A percentile compares a stretch with the other conserved stretches of the same genome.
Evolutionary conservation across 2,329 filamentous ascomycete genomes (phyloP).

Genomic region (Magnaporthales sp.): DNA sequence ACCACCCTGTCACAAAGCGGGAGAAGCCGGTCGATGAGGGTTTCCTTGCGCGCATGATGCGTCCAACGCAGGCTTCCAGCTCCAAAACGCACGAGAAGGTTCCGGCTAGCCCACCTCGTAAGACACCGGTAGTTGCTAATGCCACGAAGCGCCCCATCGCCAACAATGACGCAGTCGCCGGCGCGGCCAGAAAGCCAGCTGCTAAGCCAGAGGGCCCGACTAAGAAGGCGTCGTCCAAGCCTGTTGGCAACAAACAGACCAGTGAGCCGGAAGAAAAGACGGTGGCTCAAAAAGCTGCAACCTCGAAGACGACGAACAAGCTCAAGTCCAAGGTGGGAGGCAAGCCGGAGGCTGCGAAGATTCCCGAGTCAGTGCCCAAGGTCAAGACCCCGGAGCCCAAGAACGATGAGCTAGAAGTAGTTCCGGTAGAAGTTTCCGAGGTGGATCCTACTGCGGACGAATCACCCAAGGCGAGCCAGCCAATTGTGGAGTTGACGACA

Average conservation of each 20-base stretch:
- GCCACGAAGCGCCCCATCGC: slow-evolving; percentile 5
- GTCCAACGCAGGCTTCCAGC: slow-evolving; percentile 61
- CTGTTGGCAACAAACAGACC: background rate
- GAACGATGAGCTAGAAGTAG: background rate
- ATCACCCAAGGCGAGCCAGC: background rate
- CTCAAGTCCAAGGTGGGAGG: slow-evolving; percentile 17
- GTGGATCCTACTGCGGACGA: background rate
- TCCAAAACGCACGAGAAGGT: slow-evolving; percentile 59
- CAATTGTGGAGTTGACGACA: background rate
- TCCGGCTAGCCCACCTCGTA: slow-evolving; percentile 37
- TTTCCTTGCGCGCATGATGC: slow-evolving; percentile 76
- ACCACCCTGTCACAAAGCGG: slow-evolving; percentile 36
- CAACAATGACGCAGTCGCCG: background rate
- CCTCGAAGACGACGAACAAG: slow-evolving; percentile 23
- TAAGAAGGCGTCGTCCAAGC: slow-evolving; percentile 9
- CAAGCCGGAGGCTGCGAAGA: slow-evolving; percentile 17
- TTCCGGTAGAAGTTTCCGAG: background rate
- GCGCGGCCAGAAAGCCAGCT: slow-evolving; percentile 14
- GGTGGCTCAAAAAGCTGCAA: slow-evolving; percentile 11
- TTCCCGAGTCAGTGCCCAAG: slow-evolving; percentile 8
- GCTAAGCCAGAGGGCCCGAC: slow-evolving; percentile 7
- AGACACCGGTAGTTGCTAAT: slow-evolving; percentile 13
- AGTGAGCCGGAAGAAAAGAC: slow-evolving; percentile 6
- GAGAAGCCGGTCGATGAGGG: slow-evolving; percentile 54
- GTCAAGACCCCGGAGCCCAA: background rate